Base-by-base conservation (phyloP, 164 flowering plant genomes). In the Berberis thunbergii region DNA sequence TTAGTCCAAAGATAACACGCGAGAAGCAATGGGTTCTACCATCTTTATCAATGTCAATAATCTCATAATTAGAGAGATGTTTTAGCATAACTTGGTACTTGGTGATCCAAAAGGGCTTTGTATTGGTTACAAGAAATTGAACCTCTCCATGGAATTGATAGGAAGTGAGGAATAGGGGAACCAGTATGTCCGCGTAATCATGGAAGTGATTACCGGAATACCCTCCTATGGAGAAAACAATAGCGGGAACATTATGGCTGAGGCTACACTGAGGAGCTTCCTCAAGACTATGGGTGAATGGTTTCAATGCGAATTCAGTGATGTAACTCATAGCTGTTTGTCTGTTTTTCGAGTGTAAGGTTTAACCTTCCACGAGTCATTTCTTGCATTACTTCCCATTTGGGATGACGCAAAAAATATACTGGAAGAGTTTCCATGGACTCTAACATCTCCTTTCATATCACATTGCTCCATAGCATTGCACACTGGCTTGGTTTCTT, bases 161-260 rank as follows among this genome's bases (percentile, higher is more conserved):
- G 2, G 92, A 72, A 26, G 89, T 78, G 13, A 77, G 9, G 61
- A 57, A 89, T 0, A 91, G 78, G 0, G 98, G 98, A 49, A 88
- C 58, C 10, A 89, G 1, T 3, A 85, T 59, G 65, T 89, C 98
- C 0, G 81, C 72, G 69, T 84, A 89, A 63, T 72, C 89, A 61
- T 91, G 96, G 68, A 89, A 91, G 41, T 82, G 73, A 77, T 89
- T 92, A 1, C 95, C 87, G 0, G 80, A 26, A 53, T 81, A 92
- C 8, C 98, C 98, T 26, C 83, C 86, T 0, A 42, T 26, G 3
- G 95, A 87, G 70, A 92, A 87, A 4, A 92, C 59, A 11, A 92
- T 40, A 40, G 84, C 88, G 0, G 95, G 93, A 63, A 72, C 69
- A 3, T 45, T 71, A 63, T 86, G 92, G 39, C 50, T 76, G 44